These are phyloP conservation scores for Hordeum pubiflorum DNA, from an alignment of 202 grass and related monocot species.

Conservation along the genomic window DNA sequence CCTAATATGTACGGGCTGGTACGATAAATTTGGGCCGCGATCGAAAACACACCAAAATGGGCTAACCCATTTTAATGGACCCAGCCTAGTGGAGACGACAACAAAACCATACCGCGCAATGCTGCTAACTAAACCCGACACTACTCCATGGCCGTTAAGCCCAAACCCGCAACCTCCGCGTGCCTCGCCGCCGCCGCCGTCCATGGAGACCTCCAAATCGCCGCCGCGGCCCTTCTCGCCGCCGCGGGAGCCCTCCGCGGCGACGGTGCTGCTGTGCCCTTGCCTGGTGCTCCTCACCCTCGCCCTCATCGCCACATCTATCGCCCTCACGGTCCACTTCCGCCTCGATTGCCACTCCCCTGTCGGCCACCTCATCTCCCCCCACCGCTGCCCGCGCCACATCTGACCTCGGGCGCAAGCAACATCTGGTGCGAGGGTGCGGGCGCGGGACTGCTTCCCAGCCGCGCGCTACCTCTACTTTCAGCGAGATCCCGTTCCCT, in stretches of 20 bases:
- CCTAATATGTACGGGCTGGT: no score
- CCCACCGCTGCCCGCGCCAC: slow-evolving; percentile 26
- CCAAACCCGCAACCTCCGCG: not conserved
- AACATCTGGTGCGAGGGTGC: not conserved
- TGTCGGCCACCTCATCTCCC: slow-evolving; percentile 37
- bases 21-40: no score
- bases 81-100: no score
- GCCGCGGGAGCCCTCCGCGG: slow-evolving; percentile 26
- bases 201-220: slow-evolving; percentile 40
- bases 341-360: slow-evolving; percentile 68
- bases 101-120: no score
- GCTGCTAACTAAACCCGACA: no score
- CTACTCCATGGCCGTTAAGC: slow-evolving; percentile 29
- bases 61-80: no score
- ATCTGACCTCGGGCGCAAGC: not conserved
- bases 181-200: not conserved
- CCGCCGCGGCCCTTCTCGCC: slow-evolving; percentile 27
- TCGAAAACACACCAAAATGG: no score
- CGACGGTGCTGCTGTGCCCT: slow-evolving; percentile 57
- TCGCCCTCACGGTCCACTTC: slow-evolving; percentile 58
- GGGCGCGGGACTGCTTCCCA: not conserved
- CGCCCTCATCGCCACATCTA: slow-evolving; percentile 35
- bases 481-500: slow-evolving; percentile 19
- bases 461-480: not conserved
- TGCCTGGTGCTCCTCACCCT: slow-evolving; percentile 46